Percentiles rank a stretch among this genome's conserved stretches.
These are phyloP conservation scores for Volvox reticuliferus DNA, from an alignment of 139 green algal species.

Conservation along the genomic window DNA sequence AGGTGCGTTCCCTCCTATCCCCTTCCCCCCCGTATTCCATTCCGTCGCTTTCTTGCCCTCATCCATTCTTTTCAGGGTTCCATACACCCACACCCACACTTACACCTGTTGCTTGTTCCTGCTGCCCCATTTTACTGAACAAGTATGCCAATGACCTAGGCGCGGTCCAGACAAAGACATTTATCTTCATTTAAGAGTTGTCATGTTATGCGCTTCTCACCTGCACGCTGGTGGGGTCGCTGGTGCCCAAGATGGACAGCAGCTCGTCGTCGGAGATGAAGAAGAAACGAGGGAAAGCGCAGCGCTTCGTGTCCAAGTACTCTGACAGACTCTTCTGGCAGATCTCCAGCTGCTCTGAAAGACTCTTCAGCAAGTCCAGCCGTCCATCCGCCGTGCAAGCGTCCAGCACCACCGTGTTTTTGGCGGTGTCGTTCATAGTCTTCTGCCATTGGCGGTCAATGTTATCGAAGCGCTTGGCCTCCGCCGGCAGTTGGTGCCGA, in stretches of 20 bases:
- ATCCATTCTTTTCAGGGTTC: too few species aligned
- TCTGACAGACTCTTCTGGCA: slow-evolving; percentile 89
- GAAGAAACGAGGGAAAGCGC: slow-evolving; percentile 89
- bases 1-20: too few species aligned
- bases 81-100: too few species aligned
- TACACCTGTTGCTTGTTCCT: too few species aligned
- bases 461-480: slow-evolving; percentile 87
- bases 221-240: slow-evolving; percentile 76
- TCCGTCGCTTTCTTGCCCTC: too few species aligned
- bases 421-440: slow-evolving; percentile 85
- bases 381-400: slow-evolving; percentile 75
- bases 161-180: too few species aligned
- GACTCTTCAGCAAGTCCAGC: slow-evolving; percentile 69
- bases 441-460: slow-evolving; percentile 87
- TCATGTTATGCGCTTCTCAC: too few species aligned
- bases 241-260: slow-evolving; percentile 86
- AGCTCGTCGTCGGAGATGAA: slow-evolving; percentile 93
- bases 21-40: too few species aligned
- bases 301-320: slow-evolving; percentile 90
- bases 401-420: slow-evolving; percentile 77
- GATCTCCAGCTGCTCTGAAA: slow-evolving; percentile 81
- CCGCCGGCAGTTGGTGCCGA: slow-evolving; percentile 83
- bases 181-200: too few species aligned
- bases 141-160: too few species aligned
- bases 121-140: too few species aligned